phyloP scores from a whole-genome alignment of 176 grass and related monocot species.

The Pontederia crassipes region DNA sequence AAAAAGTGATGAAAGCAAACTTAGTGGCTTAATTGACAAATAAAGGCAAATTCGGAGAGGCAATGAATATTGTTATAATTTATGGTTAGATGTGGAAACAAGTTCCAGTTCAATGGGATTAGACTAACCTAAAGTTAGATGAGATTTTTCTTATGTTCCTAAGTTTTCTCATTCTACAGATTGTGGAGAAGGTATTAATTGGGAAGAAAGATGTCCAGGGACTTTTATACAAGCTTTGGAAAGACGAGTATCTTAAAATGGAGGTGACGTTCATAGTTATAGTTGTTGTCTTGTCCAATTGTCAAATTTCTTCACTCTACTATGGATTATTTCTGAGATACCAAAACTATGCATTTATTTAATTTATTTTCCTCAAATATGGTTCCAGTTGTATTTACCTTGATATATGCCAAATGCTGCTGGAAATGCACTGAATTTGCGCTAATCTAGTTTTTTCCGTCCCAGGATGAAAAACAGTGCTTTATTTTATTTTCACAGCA shows the following conservation, averaged over 20 bases:
- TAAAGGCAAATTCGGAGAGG: too few species aligned
- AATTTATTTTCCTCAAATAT: not conserved
- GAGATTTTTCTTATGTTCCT: constrained; percentile 1
- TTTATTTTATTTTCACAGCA: too few species aligned
- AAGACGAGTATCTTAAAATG: constrained; percentile 54
- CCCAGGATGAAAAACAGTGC: too few species aligned
- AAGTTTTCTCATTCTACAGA: constrained; percentile 37
- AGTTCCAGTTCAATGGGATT: not conserved
- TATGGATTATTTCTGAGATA: not conserved
- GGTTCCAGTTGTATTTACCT: too few species aligned
- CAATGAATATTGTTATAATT: too few species aligned
- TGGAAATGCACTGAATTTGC: too few species aligned
- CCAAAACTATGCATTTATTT: not conserved
- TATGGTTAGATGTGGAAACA: not conserved
- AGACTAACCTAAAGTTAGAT: not conserved
- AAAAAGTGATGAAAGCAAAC: too few species aligned
- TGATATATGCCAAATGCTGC: too few species aligned
- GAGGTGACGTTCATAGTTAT: constrained; percentile 25
- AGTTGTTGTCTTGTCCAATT: not conserved
- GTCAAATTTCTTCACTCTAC: not conserved
- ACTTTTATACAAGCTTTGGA: constrained; percentile 77
- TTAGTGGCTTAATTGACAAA: too few species aligned
- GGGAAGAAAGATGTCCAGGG: constrained; percentile 62
- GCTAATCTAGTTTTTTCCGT: too few species aligned
- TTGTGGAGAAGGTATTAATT: constrained; percentile 59